Evolutionary conservation across 257 asterid genomes (phyloP), one percentile per base, ranked within the genome.

Genomic region (Solanum pennellii): DNA sequence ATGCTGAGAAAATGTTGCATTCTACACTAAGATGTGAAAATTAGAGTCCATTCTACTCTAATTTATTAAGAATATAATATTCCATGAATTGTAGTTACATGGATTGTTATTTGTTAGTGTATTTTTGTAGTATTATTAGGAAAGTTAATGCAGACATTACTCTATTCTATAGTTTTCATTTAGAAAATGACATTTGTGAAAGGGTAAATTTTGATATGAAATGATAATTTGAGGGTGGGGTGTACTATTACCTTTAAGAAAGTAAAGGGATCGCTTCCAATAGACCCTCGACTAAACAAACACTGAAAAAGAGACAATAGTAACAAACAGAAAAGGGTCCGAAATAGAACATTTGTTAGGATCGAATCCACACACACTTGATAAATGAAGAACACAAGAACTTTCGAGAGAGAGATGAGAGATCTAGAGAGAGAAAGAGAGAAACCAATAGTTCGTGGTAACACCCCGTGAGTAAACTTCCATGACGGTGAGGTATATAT

Each of bases 1-100:
- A 92, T 92, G 93, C 91, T 73, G 89, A 91, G 85, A 39, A 92
- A 88, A 89, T 89, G 87, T 85, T 83, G 60, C 60, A 87, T 88
- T 79, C 88, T 71, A 33, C 86, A 62, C 86, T 85, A 89, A 56
- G 35, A 44, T 39, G 14, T 39, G 88, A n/a, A 87, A 87, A 87
- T 89, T 77, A 77, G 83, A n/a, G 62, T n/a, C 83, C 39, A 77
- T n/a, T 77, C 62, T 42, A 77, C 2, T 77, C 39, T 76, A 72
- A 88, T 49, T 18, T 47, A 72, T 68, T 75, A 74, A 49, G 87
- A 83, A 89, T 3, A 33, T 33, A 33, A 33, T 89, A 90, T 91
- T 88, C 94, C 85, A 25, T n/a, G 44, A 41, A 89, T 90, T 91
- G 94, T 89, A 87, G 65, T 84, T 82, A 44, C 84, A 71, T 76